Evolutionary conservation across 306 rosid species (phyloP).

Genomic region (Purshia tridentata): DNA sequence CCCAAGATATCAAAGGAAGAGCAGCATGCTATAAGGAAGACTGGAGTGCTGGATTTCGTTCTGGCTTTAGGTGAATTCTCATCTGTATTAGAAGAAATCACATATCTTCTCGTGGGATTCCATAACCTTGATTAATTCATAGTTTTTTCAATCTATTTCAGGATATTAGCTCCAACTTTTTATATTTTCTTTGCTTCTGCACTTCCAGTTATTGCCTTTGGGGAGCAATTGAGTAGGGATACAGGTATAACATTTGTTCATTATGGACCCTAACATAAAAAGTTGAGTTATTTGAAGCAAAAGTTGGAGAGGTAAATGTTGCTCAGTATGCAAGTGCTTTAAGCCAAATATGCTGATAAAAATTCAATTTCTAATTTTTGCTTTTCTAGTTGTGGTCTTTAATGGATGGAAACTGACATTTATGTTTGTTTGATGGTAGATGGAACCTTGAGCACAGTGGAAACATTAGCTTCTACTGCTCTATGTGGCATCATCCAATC

Average conservation of each 20-base stretch:
- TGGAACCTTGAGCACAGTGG: conserved; percentile 87
- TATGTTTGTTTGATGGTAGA: conserved; percentile 36
- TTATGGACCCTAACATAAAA: not conserved
- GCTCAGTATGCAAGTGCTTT: no score
- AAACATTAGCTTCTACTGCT: conserved; percentile 84
- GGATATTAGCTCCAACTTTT: conserved; percentile 85
- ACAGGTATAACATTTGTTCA: conserved; percentile 51
- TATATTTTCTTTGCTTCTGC: conserved; percentile 93
- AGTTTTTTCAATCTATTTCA: conserved; percentile 24
- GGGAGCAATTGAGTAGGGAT: conserved; percentile 75
- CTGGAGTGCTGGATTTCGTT: conserved; percentile 54
- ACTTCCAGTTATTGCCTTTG: conserved; percentile 87
- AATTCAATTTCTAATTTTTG: not conserved
- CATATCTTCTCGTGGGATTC: not conserved
- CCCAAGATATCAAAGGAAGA: conserved; percentile 72
- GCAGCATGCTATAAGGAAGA: conserved; percentile 69
- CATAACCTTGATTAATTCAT: conserved; percentile 6
- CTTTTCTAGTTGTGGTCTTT: not conserved
- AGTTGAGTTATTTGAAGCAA: not conserved
- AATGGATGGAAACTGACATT: not conserved
- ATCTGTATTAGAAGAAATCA: not conserved
- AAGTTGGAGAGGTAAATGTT: no score
- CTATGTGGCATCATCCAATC: conserved; percentile 90
- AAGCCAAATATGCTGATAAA: not conserved
- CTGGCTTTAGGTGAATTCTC: conserved; percentile 54